These are phyloP conservation scores for Phanerochaete carnosa DNA, from an alignment of 768 basidiomycete genomes.

Conservation along the genomic window DNA sequence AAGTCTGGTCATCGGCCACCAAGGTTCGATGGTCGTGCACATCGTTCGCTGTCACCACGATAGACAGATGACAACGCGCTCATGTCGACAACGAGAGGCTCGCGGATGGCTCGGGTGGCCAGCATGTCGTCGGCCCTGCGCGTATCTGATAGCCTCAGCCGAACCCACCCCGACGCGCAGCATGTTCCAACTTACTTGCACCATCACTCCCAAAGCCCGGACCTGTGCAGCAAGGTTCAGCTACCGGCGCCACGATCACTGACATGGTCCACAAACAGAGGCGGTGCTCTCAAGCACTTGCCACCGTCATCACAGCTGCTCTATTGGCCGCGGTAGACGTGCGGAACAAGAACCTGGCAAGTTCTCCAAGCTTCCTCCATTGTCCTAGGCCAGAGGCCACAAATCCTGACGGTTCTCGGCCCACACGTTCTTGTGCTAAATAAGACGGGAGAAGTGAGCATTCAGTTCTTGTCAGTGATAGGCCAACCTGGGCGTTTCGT, in stretches of 20 bases:
- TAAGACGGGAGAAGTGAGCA: not conserved
- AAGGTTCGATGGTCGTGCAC: no score
- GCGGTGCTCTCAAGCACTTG: not conserved
- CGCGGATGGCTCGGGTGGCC: no score
- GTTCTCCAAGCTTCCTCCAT: no score
- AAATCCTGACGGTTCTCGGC: not conserved
- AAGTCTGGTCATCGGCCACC: no score
- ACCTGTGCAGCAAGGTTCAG: constrained; percentile 1
- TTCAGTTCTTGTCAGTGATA: no score
- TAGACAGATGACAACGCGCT: no score
- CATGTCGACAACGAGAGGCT: no score
- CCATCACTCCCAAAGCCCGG: not conserved
- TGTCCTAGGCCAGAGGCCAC: not conserved
- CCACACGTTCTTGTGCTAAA: not conserved
- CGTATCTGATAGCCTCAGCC: no score
- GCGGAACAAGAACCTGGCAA: not conserved
- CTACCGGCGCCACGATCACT: not conserved
- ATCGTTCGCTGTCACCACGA: no score
- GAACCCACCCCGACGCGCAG: no score
- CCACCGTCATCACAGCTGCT: not conserved
- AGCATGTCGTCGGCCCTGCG: no score
- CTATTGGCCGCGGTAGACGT: not conserved
- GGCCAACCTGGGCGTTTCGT: no score
- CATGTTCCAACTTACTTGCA: not conserved
- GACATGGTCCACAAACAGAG: not conserved